Percentiles rank a stretch among this genome's conserved stretches.
These are phyloP conservation scores for Penicillium cosmopolitanum DNA, from an alignment of 495 filamentous ascomycete genomes.

Conservation along the genomic window DNA sequence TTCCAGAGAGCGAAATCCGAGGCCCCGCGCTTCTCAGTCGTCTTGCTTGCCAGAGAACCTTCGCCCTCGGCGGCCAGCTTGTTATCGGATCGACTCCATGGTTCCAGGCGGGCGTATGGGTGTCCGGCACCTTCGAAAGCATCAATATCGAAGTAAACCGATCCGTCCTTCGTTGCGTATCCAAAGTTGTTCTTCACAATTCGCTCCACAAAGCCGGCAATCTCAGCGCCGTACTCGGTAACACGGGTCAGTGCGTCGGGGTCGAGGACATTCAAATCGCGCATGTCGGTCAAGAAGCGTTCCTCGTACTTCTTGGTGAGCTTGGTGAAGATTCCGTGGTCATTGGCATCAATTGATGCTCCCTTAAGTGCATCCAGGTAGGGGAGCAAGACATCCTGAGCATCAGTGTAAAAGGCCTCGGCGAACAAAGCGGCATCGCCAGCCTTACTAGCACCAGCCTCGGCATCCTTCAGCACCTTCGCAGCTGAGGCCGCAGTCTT, in stretches of 20 bases:
- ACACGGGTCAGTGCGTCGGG: conserved; percentile 85
- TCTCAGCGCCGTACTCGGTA: conserved; percentile 85
- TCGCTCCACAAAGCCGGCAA: conserved; percentile 74
- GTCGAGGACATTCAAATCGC: conserved; percentile 78
- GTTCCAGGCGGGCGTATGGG: conserved; percentile 82
- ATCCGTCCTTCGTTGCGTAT: conserved; percentile 78
- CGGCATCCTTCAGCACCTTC: conserved; percentile 52
- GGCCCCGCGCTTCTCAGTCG: conserved; percentile 66
- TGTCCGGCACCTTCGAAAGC: conserved; percentile 85
- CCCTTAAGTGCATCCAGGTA: conserved; percentile 83
- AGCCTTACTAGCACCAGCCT: conserved; percentile 36
- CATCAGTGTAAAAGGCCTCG: conserved; percentile 59
- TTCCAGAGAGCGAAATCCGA: conserved; percentile 97
- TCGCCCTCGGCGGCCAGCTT: conserved; percentile 87
- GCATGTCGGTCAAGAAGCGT: conserved; percentile 84
- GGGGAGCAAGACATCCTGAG: conserved; percentile 74
- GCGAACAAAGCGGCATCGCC: conserved; percentile 35
- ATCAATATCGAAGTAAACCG: conserved; percentile 91
- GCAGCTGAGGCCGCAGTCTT: conserved; percentile 70
- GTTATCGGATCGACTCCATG: conserved; percentile 83
- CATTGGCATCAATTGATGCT: conserved; percentile 70
- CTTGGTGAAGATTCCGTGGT: conserved; percentile 77
- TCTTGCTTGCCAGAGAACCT: conserved; percentile 74
- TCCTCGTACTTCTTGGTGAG: conserved; percentile 82
- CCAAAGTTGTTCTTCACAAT: conserved; percentile 86